Base-by-base conservation (phyloP, 495 filamentous ascomycete species). In the Xanthoparmelia taractica region DNA sequence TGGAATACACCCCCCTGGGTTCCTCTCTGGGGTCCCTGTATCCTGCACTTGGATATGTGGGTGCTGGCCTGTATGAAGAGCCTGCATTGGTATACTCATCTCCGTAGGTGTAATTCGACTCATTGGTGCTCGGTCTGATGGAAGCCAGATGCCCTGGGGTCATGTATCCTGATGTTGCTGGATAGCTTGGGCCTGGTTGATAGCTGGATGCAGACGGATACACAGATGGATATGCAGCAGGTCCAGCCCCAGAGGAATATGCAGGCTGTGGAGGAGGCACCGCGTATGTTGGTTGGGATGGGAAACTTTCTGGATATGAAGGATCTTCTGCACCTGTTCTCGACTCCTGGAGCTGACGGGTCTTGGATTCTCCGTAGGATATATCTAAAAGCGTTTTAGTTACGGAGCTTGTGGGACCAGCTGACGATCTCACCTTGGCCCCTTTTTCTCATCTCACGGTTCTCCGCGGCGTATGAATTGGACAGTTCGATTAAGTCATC, bases 401-500 rank as follows among this genome's bases (percentile, higher is more conserved):
- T 27, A 37, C 33, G 37, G 48, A 27, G 54, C 27, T 34, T 54
- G 20, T 41, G 41, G 8, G 25, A 45, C n/a, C 17, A 47, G 41
- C 45, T 62, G 34, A 37, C 27, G 27, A 25, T 8, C 59, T 61
- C 47, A 65, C 68, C 65, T 69, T 63, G 61, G 57, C 63, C 68
- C 57, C 47, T 56, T 33, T 40, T 41, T 34, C 23, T 63, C 25
- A 64, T 57, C 36, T 69, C 56, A 41, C 63, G 64, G 23, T 60
- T 67, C 57, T 71, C 69, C 33, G 55, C 52, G 40, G 55, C 43
- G 59, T 69, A 71, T 20, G 66, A 63, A 29, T 60, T 25, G 45
- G 69, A 71, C 23, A 69, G 60, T 18, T 54, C 62, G 45, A 65
- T 54, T 15, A 71, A 50, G 41, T 67, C 65, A 20, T 69, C 67